A percentile compares a stretch with the other conserved stretches of the same genome.
Evolutionary conservation across 495 filamentous ascomycete species (phyloP).

Genomic region (Rostrohypoxylon terebratum): DNA sequence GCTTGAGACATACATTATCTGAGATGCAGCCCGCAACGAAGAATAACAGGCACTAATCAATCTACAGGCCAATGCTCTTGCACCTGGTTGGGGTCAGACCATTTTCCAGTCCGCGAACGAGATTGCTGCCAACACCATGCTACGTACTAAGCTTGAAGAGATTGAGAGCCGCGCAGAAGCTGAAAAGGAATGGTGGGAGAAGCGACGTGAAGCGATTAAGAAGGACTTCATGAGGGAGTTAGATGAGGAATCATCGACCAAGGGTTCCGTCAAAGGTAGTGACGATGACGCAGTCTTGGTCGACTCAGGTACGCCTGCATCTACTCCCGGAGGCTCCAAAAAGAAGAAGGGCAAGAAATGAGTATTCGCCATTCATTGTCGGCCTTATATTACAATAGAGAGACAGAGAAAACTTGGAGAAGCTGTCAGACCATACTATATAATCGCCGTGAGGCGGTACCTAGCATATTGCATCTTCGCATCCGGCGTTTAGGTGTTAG

Average conservation of each 20-base stretch:
- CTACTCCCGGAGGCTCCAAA: slow-evolving; percentile 64
- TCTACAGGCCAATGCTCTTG: slow-evolving; percentile 82
- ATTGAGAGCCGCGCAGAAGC: slow-evolving; percentile 75
- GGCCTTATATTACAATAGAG: background rate
- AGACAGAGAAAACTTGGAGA: background rate
- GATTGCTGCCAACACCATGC: slow-evolving; percentile 77
- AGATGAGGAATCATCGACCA: slow-evolving; percentile 62
- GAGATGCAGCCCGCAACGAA: background rate
- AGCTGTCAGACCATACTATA: slow-evolving; percentile 14
- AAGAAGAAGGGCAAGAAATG: slow-evolving; percentile 87
- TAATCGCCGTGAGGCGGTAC: slow-evolving; percentile 18
- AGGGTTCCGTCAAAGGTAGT: slow-evolving; percentile 58
- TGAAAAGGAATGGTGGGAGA: slow-evolving; percentile 94
- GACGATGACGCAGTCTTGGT: slow-evolving; percentile 91
- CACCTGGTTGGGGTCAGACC: slow-evolving; percentile 85
- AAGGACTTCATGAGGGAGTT: slow-evolving; percentile 87
- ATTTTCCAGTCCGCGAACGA: slow-evolving; percentile 97
- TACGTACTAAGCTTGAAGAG: slow-evolving; percentile 80
- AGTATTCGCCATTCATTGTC: slow-evolving; percentile 14
- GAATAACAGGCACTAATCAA: slow-evolving; percentile 12
- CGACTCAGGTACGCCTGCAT: slow-evolving; percentile 72
- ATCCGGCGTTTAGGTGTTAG: slow-evolving; percentile 42
- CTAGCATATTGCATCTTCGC: slow-evolving; percentile 33
- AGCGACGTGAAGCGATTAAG: slow-evolving; percentile 74
- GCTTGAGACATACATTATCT: background rate